These are phyloP conservation scores for Adenanthera pavonina DNA, from an alignment of 306 rosid species.

Conservation along the genomic window DNA sequence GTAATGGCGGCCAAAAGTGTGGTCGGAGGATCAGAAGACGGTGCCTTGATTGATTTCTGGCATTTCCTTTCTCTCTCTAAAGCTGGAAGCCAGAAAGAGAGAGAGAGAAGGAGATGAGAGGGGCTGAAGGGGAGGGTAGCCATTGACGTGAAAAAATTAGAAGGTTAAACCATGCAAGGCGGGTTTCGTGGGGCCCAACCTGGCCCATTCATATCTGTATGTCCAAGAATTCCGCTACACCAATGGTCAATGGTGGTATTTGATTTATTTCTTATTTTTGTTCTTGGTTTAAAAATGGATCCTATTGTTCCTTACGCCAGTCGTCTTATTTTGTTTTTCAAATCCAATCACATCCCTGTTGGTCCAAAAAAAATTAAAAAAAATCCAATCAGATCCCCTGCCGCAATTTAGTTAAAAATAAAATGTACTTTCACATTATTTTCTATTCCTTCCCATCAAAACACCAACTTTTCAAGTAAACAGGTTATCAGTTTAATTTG, in stretches of 20 bases:
- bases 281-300: not conserved
- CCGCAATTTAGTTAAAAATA: too few relatives aligned
- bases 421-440: too few relatives aligned
- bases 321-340: too few relatives aligned
- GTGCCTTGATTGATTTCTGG: not conserved
- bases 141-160: conserved; percentile 11
- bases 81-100: not conserved
- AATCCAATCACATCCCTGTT: too few relatives aligned
- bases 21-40: not conserved
- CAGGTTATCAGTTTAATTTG: too few relatives aligned
- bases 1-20: not conserved
- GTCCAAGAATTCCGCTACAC: not conserved
- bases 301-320: too few relatives aligned
- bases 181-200: conserved; percentile 19
- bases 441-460: too few relatives aligned
- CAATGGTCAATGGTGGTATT: too few relatives aligned
- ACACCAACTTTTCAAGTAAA: too few relatives aligned
- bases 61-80: conserved; percentile 20
- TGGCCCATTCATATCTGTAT: not conserved
- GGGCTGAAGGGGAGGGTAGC: not conserved
- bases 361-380: too few relatives aligned
- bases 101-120: conserved; percentile 13
- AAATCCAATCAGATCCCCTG: too few relatives aligned
- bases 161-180: not conserved
- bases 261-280: too few relatives aligned